phyloP scores from a whole-genome alignment of 2,329 filamentous ascomycete genomes.

The Aspergillus eucalypticola region DNA sequence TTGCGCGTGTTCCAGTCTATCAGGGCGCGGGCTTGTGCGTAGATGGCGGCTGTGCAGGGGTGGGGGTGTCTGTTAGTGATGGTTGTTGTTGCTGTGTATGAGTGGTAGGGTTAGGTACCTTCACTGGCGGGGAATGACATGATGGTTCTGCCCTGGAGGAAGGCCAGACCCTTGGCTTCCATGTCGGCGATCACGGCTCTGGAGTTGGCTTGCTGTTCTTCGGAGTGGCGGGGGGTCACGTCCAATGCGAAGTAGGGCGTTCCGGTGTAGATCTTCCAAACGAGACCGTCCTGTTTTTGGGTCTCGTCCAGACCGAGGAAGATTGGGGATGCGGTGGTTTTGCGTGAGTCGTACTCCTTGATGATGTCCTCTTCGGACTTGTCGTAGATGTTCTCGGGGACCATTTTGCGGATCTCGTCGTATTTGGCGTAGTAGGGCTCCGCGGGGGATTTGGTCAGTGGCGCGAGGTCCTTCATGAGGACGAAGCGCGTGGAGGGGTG shows the following conservation, averaged over 20 bases:
- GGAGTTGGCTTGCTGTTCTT: conserved; percentile 58
- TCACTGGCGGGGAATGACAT: conserved; percentile 62
- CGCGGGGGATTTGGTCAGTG: conserved; percentile 63
- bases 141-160: conserved; percentile 66
- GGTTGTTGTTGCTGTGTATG: neutral
- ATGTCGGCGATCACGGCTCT: conserved; percentile 60
- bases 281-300: conserved; percentile 43
- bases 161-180: conserved; percentile 63
- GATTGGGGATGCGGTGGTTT: conserved; percentile 69
- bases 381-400: conserved; percentile 70
- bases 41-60: conserved; percentile 70
- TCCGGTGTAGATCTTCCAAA: conserved; percentile 67
- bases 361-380: conserved; percentile 72
- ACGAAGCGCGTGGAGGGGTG: conserved; percentile 63
- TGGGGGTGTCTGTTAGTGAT: neutral
- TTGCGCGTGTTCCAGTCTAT: conserved; percentile 94
- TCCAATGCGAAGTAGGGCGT: conserved; percentile 88
- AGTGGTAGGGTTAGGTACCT: conserved; percentile 45
- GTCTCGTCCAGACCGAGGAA: conserved; percentile 82
- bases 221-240: conserved; percentile 69
- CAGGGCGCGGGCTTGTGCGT: conserved; percentile 82
- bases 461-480: conserved; percentile 75
- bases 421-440: conserved; percentile 69
- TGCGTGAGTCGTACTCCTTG: conserved; percentile 70
- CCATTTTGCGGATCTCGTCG: conserved; percentile 68